Evolutionary conservation across 179 eudicot species (phyloP), one percentile per base, ranked within the genome.

Genomic region (Spergularia azorica): DNA sequence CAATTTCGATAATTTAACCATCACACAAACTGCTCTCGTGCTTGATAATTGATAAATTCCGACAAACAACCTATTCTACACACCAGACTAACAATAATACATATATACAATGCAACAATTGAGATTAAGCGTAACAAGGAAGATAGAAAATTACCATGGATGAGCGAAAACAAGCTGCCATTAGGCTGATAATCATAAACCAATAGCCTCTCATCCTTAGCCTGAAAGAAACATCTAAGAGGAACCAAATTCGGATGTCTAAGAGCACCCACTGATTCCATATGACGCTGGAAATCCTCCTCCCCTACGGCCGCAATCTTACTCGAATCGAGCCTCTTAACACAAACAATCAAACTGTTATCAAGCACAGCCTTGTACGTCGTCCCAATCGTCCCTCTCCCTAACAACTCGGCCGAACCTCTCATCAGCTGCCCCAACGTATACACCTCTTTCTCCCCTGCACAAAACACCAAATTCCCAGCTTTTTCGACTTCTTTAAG

Each of bases 171-270:
- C 62, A 90, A 84, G 73, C 87, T 88, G 4, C 94, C 94, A 81
- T 88, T 88, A 61, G 87, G 87, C 59, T 87, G 86, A 60, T 82
- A 88, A 83, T 90, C 94, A 83, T 84, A 90, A 43, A 90, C 92
- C 71, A 90, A 58, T 43, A 90, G 86, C 86, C 88, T 71, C 63
- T 90, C 94, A 17, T 89, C 89, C 50, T 81, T 81, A 6, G 91
- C 88, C 20, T 75, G 87, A 80, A 84, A 82, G 68, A 78, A 90
- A 41, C 89, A 90, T 70, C 88, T 84, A 2, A 90, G 68, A 5
- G 88, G 82, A 48, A 88, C 88, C 67, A 90, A 64, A 75, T 89
- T 88, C 6, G 85, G 86, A 70, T 90, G 89, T 41, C 92, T 70
- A 26, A 90, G 73, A 6, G 83, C 88, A 9, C 92, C 92, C 18